Base-by-base conservation (phyloP, 192 early-diverging fungal genomes). In the Podila verticillata region DNA sequence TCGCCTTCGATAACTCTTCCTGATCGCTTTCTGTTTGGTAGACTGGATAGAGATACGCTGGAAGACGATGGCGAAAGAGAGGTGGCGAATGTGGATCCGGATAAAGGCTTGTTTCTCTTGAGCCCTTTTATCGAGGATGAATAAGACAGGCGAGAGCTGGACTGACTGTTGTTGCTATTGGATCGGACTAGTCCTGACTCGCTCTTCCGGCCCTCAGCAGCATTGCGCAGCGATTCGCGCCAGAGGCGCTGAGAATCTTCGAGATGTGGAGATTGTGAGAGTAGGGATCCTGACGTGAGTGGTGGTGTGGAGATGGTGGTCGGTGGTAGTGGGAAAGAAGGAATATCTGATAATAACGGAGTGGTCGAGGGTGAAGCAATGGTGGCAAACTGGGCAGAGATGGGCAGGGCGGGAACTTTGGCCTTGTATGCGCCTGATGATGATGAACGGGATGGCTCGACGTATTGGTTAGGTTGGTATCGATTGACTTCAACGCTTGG, bases 171-270 rank as follows among this genome's bases (percentile, higher is more conserved):
- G 29, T 48, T 57, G 32, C 65, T 72, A 26, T 63, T 57, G 58
- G 69, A 57, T 54, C 75, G 58, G 3, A 22, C 24, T 26, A 17
- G 24, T 8, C 36, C 35, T 10, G 48, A 24, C 32, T 72, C 75
- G 24, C 0, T 28, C 48, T 72, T 72, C 28, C 69, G 68, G 31
- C 60, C 39, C 6, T 79, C 75, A 4, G 36, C 57, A 24, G 75
- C 68, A 49, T 79, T 79, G n/a, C 75, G 63, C 47, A 72, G 51
- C 19, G 57, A 71, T 29, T 79, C 75, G n/a, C 65, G 47, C 75
- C 68, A 79, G 8, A 72, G 34, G 12, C 60, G 36, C 10, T 71
- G 65, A 1, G 69, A 62, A 12, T 79, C 75, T 48, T 79, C 68
- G 10, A 35, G n/a, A 44, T 62, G 47, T 1, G 63, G 30, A 4